Evolutionary conservation across 192 early-diverging fungal genomes (phyloP).

Genomic region (Haplosporangium gracile): DNA sequence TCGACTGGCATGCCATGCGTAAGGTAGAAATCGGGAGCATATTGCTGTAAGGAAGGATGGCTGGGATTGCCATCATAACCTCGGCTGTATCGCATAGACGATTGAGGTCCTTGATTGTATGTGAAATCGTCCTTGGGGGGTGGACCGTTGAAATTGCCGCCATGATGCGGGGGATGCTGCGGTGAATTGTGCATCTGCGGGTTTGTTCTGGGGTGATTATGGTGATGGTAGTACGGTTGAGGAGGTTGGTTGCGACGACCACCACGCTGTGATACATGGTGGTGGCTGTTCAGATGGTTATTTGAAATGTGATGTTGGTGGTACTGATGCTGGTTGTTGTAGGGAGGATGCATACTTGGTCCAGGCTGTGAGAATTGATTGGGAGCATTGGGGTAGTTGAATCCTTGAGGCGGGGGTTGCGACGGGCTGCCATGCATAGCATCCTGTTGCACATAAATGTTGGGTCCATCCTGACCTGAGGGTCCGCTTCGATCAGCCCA

Average conservation of each 20-base stretch:
- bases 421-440: conserved; percentile 3
- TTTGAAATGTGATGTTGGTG: conserved; percentile 11
- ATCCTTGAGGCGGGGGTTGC: conserved; percentile 6
- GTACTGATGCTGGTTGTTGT: conserved; percentile 17
- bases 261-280: conserved; percentile 16
- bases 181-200: conserved; percentile 29
- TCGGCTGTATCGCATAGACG: conserved; percentile 17
- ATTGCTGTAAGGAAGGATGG: conserved; percentile 15
- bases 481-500: conserved; percentile 32
- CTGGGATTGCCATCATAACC: conserved; percentile 18
- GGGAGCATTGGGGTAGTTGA: conserved; percentile 16
- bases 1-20: conserved; percentile 7
- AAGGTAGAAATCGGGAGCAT: conserved; percentile 22
- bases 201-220: conserved; percentile 37
- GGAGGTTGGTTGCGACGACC: conserved; percentile 32
- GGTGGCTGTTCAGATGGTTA: conserved; percentile 17
- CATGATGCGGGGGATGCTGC: conserved; percentile 23
- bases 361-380: conserved; percentile 17
- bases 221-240: conserved; percentile 30
- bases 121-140: conserved; percentile 36
- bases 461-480: conserved; percentile 30
- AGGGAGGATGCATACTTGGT: conserved; percentile 8
- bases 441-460: conserved; percentile 23
- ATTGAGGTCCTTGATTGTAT: conserved; percentile 26
- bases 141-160: conserved; percentile 18